Percentiles rank a stretch among this genome's conserved stretches.
These are phyloP conservation scores for Dactylis glomerata DNA, from an alignment of 176 grass and related monocot genomes.

Conservation along the genomic window DNA sequence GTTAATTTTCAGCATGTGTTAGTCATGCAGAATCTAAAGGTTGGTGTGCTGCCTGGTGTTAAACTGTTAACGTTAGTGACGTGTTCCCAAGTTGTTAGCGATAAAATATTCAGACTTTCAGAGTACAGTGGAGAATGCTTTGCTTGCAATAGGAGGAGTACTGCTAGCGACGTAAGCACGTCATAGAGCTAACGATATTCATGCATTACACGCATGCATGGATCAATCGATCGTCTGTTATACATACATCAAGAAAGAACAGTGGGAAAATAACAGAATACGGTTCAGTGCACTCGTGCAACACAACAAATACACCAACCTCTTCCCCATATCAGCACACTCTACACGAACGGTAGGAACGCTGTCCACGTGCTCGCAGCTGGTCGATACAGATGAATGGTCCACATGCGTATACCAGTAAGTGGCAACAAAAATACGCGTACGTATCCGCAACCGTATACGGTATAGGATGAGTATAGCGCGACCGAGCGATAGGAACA, in stretches of 20 bases:
- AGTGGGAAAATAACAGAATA: neutral
- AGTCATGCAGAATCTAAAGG: conserved; percentile 19
- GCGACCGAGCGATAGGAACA: neutral
- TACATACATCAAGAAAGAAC: neutral
- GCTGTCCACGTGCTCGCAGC: neutral
- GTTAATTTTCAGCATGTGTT: conserved; percentile 26
- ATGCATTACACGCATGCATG: neutral
- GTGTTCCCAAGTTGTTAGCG: neutral
- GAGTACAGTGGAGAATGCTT: neutral
- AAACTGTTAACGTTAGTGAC: neutral
- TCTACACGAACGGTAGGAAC: neutral
- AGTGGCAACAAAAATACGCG: neutral
- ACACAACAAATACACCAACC: conserved; percentile 20
- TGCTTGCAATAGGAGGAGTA: conserved; percentile 5
- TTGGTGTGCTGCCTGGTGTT: neutral
- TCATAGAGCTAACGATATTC: neutral
- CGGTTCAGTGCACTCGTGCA: conserved; percentile 21
- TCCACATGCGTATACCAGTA: neutral
- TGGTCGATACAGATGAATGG: neutral
- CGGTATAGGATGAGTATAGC: neutral
- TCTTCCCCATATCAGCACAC: neutral
- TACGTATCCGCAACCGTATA: neutral
- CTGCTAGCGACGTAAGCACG: neutral
- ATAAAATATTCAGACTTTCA: neutral
- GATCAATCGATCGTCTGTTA: neutral